Percentiles rank a stretch among this genome's conserved stretches.
Conservation (phyloP, 768 basidiomycete species). For the Mycena galopus region DNA sequence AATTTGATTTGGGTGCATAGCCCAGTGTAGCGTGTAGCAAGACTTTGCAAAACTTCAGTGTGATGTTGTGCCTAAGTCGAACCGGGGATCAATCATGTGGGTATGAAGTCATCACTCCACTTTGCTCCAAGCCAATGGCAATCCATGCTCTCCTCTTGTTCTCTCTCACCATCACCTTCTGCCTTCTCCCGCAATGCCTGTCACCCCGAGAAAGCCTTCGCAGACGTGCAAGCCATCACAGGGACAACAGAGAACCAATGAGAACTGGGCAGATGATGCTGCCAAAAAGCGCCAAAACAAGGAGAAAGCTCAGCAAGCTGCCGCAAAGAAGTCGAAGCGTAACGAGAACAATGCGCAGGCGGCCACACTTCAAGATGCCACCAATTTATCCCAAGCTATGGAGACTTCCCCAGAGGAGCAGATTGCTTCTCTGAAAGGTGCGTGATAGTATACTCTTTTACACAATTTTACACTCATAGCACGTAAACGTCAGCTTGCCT, state of each 20-base stretch:
- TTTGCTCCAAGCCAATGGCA: background rate
- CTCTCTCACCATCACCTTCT: no score
- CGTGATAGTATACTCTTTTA: background rate
- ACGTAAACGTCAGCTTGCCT: no score
- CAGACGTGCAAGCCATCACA: background rate
- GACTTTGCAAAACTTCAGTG: no score
- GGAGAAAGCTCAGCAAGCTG: no score
- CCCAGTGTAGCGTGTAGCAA: background rate
- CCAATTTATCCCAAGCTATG: background rate
- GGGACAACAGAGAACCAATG: background rate
- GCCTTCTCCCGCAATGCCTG: no score
- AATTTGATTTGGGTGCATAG: background rate
- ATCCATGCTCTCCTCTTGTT: no score
- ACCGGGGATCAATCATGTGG: no score
- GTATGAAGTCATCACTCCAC: background rate
- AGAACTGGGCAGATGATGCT: background rate
- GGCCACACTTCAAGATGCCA: no score
- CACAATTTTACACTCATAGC: background rate
- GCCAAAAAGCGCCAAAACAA: no score
- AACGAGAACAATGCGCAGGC: no score
- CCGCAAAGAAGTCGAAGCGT: background rate
- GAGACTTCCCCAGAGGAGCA: background rate
- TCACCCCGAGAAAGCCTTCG: background rate
- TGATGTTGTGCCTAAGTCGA: no score
- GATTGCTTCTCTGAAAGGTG: conserved; percentile 12